Evolutionary conservation across 2,329 filamentous ascomycete genomes (phyloP), one percentile per base, ranked within the genome.

Genomic region (Microsporum canis): DNA sequence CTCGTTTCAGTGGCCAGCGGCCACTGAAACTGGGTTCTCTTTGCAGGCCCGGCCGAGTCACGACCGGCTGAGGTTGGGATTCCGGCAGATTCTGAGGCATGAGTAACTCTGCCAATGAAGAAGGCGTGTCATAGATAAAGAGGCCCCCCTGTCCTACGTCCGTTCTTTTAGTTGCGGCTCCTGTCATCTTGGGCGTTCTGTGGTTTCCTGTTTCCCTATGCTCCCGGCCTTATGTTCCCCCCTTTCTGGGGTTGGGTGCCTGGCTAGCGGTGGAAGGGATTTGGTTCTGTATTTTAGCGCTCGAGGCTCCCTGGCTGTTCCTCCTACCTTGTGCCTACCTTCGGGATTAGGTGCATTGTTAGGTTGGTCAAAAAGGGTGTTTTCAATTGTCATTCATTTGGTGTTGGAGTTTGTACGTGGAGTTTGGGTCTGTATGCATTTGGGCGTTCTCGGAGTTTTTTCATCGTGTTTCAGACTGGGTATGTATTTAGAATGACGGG

Each of bases 161-260:
- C 49, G 33, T 31, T 53, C 49, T 33, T 34, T 55, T 55, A 55
- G 51, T 55, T 36, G 51, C 51, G 55, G 55, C 55, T 43, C 39
- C 55, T 57, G 55, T 59, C 57, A 49, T 45, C 12, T 47, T 59
- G 39, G 57, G 57, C 57, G 57, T 59, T 59, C 43, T 59, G 57
- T 33, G 3, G 17, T 59, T 3, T 47, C 31, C 3, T 39, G 45
- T 59, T 36, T 38, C 57, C 57, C 57, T 49, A 5, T 8, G 27
- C 8, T 17, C 10, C 29, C 33, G 36, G 51, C n/a, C 14, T 36
- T 29, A 3, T 31, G 17, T 36, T 36, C 31, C 51, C 33, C 49
- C 31, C 51, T 31, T 33, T 23, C 31, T 17, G 39, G 31, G 31
- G n/a, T 36, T 12, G 51, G 51, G 51, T 17, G 39, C 31, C 31